Evolutionary conservation across 2,329 filamentous ascomycete genomes (phyloP), one percentile per base, ranked within the genome.

Genomic region (Fusarium solani-melongenae): DNA sequence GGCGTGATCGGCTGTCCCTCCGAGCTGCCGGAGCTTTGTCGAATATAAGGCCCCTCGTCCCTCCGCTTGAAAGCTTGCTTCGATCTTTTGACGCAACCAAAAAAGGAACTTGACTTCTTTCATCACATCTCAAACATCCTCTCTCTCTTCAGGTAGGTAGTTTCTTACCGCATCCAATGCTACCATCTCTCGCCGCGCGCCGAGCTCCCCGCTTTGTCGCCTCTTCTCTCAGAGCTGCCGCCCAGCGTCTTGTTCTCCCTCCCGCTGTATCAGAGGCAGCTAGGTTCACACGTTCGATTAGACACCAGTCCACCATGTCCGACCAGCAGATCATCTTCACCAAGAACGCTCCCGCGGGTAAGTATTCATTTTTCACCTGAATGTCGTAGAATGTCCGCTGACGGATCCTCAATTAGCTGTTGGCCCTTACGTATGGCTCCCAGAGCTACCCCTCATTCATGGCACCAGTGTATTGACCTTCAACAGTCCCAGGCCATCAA

Each of bases 401-500:
- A 76, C 57, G 12, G 12, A 51, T 51, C 12, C 7, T 7, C 41
- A 24, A 66, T 51, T 44, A 92, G 90, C 89, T 80, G 86, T 89
- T 76, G 90, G 90, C 63, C 90, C 90, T 75, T 92, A 92, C 82
- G 90, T 92, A 85, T 80, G 89, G 81, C 51, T 55, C 17, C 33
- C 34, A 22, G 34, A 64, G 33, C 63, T 71, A 73, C 64, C 63
- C 56, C 62, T 67, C 65, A 66, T 57, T 72, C 46, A 64, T 51
- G 36, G 7, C 4, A 60, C 10, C 55, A 33, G 38, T 29, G 20
- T 59, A 62, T 73, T 78, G 58, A 77, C 69, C 29, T 57, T 70
- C 44, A 60, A 68, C 75, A 91, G 89, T 91, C 90, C 73, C 90
- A 92, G 80, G 90, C 90, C 78, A 88, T 92, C 83, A 91, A 91